Evolutionary conservation across 495 filamentous ascomycete species (phyloP).

Genomic region (Beverwykella pulmonaria): DNA sequence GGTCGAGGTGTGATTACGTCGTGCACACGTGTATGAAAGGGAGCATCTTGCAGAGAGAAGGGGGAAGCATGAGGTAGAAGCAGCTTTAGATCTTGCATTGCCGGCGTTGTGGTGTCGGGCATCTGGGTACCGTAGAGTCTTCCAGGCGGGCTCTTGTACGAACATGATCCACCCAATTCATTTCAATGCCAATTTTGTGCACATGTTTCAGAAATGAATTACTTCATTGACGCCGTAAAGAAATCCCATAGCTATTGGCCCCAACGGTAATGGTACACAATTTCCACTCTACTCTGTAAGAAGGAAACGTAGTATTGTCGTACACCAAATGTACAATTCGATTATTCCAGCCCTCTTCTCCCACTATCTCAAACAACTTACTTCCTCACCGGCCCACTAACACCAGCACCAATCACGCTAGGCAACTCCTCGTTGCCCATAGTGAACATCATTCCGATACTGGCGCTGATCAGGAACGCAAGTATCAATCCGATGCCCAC

Average conservation of each 20-base stretch:
- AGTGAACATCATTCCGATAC: conserved; percentile 72
- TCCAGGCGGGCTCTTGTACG: background rate
- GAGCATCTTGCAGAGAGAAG: background rate
- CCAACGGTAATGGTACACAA: conserved; percentile 6
- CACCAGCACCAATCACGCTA: conserved; percentile 43
- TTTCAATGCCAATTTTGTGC: background rate
- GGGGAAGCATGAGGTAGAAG: background rate
- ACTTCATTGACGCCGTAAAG: background rate
- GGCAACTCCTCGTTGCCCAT: conserved; percentile 63
- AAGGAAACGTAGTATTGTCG: conserved; percentile 18
- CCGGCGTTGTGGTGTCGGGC: conserved; percentile 29
- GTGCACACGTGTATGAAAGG: background rate
- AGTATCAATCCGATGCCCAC: conserved; percentile 67
- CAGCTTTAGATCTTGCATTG: conserved; percentile 27
- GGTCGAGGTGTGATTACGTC: background rate
- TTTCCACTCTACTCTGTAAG: background rate
- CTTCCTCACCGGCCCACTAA: conserved; percentile 39
- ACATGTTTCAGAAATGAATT: background rate
- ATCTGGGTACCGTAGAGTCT: background rate
- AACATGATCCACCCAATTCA: background rate
- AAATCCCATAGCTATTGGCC: conserved; percentile 3
- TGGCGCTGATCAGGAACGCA: conserved; percentile 61
- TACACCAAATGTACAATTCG: conserved; percentile 31
- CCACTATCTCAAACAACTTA: conserved; percentile 5
- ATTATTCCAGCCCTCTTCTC: background rate